Percentiles rank a stretch among this genome's conserved stretches.
Evolutionary conservation across 2,329 filamentous ascomycete species (phyloP).

Genomic region (Fusarium hainanense): DNA sequence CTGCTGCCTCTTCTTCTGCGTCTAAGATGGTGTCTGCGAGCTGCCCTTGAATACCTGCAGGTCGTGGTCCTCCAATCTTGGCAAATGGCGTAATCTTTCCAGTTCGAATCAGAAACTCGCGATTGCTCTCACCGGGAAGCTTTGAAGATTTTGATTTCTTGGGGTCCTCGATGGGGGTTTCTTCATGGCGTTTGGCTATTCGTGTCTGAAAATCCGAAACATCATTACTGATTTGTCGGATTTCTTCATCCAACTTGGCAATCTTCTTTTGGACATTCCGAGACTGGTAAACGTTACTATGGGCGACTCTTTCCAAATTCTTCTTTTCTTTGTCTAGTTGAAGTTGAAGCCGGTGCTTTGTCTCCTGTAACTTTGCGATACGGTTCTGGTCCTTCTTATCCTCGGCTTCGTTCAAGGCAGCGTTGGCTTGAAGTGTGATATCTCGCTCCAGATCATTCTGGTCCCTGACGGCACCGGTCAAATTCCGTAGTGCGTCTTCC

Average conservation of each 20-base stretch:
- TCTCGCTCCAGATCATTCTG: slow-evolving; percentile 93
- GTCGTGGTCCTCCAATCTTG: slow-evolving; percentile 74
- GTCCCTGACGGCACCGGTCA: slow-evolving; percentile 79
- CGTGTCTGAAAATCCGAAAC: slow-evolving; percentile 82
- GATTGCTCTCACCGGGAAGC: slow-evolving; percentile 81
- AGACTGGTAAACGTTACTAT: slow-evolving; percentile 62
- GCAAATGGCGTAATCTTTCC: slow-evolving; percentile 98
- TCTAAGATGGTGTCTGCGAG: slow-evolving; percentile 83
- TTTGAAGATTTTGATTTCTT: slow-evolving; percentile 64
- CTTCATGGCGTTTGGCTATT: slow-evolving; percentile 78
- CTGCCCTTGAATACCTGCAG: slow-evolving; percentile 71
- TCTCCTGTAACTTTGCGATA: slow-evolving; percentile 67
- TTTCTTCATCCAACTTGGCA: slow-evolving; percentile 71
- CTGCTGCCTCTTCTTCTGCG: slow-evolving; percentile 77
- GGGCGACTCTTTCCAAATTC: slow-evolving; percentile 55
- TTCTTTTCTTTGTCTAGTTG: slow-evolving; percentile 70
- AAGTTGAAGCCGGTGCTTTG: slow-evolving; percentile 68
- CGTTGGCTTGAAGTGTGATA: slow-evolving; percentile 73
- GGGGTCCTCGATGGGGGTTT: slow-evolving; percentile 57
- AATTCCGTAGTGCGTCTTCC: slow-evolving; percentile 67
- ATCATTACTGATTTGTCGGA: slow-evolving; percentile 75
- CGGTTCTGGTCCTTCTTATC: slow-evolving; percentile 72
- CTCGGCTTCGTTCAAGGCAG: slow-evolving; percentile 69
- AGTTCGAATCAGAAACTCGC: slow-evolving; percentile 92
- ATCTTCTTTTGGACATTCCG: slow-evolving; percentile 73